phyloP scores from a whole-genome alignment of 2,329 filamentous ascomycete genomes.

The Diaporthe sp. region DNA sequence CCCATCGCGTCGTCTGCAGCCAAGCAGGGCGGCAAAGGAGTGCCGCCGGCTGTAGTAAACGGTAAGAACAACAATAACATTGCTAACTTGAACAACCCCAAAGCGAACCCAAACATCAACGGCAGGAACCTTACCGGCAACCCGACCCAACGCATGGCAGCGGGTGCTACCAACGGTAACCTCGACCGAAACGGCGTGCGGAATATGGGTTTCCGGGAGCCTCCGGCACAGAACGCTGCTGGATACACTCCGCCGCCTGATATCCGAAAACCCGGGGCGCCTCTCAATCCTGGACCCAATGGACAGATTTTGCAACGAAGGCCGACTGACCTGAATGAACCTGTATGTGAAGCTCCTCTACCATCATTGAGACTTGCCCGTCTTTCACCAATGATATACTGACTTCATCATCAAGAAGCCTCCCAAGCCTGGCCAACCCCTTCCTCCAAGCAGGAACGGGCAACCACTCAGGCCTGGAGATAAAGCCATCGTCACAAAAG shows the following conservation, averaged over 20 bases:
- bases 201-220: conserved; percentile 10
- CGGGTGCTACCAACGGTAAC: conserved; percentile 2
- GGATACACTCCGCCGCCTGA: conserved; percentile 8
- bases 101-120: background rate
- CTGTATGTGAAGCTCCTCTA: background rate
- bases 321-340: background rate
- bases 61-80: background rate
- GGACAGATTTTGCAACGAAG: background rate
- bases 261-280: background rate
- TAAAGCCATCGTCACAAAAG: background rate
- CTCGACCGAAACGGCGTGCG: background rate
- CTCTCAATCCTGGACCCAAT: background rate
- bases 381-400: background rate
- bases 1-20: background rate
- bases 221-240: background rate
- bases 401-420: background rate
- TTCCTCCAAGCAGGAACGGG: background rate
- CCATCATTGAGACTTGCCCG: background rate
- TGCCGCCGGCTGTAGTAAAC: background rate
- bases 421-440: background rate
- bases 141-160: background rate
- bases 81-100: conserved; percentile 15
- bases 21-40: background rate
- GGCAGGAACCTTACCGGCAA: background rate
- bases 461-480: background rate